These are phyloP conservation scores for Phytophthora capsici DNA, from an alignment of 352 stramenopile species.

Conservation along the genomic window DNA sequence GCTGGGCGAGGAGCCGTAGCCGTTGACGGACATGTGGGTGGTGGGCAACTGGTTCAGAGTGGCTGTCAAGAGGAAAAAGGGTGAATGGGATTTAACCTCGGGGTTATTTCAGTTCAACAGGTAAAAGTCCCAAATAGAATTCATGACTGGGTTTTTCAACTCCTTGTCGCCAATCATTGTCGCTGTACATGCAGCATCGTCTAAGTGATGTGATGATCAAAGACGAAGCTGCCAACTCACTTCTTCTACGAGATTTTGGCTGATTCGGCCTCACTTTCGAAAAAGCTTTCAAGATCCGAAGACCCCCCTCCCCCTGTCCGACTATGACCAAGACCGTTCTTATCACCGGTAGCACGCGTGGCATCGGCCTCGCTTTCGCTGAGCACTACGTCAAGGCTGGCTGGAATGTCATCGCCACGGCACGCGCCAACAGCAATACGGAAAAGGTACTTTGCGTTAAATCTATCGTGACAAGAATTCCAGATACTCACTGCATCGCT, in stretches of 20 bases:
- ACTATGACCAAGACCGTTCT: conserved; percentile 19
- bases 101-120: too few relatives aligned
- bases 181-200: too few relatives aligned
- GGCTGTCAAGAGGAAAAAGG: too few relatives aligned
- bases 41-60: too few relatives aligned
- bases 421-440: conserved; percentile 13
- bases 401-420: conserved; percentile 22
- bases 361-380: conserved; percentile 43
- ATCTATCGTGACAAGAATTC: too few relatives aligned
- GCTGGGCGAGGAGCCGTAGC: conserved; percentile 31
- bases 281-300: not conserved
- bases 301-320: not conserved
- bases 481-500: not conserved
- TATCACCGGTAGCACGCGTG: conserved; percentile 21
- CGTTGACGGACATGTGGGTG: conserved; percentile 3
- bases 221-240: too few relatives aligned
- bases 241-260: too few relatives aligned
- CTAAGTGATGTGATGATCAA: too few relatives aligned
- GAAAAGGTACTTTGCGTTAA: not conserved
- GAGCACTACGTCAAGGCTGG: conserved; percentile 34
- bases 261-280: conserved; percentile 8
- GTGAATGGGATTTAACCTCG: too few relatives aligned
- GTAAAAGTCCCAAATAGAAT: too few relatives aligned
- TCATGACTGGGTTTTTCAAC: too few relatives aligned
- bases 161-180: too few relatives aligned